These are phyloP conservation scores for Oryza rufipogon DNA, from an alignment of 176 grass and related monocot species.

Conservation along the genomic window DNA sequence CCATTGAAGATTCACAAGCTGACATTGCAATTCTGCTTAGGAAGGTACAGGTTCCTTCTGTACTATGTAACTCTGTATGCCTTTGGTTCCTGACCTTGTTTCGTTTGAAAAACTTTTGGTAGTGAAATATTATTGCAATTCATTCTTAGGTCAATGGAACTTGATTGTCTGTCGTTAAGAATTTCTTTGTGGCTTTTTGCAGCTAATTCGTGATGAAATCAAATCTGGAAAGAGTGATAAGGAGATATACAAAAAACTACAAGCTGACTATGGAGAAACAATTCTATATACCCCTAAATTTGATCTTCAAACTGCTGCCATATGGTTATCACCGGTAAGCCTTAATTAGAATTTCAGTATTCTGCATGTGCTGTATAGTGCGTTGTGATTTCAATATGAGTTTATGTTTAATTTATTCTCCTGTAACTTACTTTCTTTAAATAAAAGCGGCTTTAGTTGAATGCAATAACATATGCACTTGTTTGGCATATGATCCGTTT, in stretches of 20 bases:
- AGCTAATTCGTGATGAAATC: slow-evolving; percentile 90
- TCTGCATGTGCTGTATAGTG: too few relatives aligned
- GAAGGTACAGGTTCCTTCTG: slow-evolving; percentile 53
- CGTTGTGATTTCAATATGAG: too few relatives aligned
- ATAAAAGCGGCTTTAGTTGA: neutral
- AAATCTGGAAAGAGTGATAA: slow-evolving; percentile 81
- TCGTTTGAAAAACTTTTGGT: neutral
- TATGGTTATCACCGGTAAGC: slow-evolving; percentile 92
- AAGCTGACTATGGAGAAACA: slow-evolving; percentile 77
- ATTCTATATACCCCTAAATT: slow-evolving; percentile 83
- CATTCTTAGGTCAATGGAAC: neutral
- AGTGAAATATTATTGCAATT: neutral
- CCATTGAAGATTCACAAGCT: slow-evolving; percentile 97
- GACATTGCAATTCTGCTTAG: slow-evolving; percentile 94
- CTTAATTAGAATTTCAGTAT: neutral
- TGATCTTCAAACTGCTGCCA: slow-evolving; percentile 91
- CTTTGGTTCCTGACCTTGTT: neutral
- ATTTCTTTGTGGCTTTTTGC: slow-evolving; percentile 31
- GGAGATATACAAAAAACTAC: slow-evolving; percentile 81
- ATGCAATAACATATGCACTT: neutral
- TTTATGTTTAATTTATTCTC: neutral
- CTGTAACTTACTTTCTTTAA: neutral
- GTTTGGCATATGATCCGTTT: slow-evolving; percentile 1
- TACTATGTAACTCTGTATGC: neutral
- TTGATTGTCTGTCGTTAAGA: neutral